These are phyloP conservation scores for Ceratorhiza oryzae-sativae DNA, from an alignment of 1,284 basidiomycete genomes.

Conservation along the genomic window DNA sequence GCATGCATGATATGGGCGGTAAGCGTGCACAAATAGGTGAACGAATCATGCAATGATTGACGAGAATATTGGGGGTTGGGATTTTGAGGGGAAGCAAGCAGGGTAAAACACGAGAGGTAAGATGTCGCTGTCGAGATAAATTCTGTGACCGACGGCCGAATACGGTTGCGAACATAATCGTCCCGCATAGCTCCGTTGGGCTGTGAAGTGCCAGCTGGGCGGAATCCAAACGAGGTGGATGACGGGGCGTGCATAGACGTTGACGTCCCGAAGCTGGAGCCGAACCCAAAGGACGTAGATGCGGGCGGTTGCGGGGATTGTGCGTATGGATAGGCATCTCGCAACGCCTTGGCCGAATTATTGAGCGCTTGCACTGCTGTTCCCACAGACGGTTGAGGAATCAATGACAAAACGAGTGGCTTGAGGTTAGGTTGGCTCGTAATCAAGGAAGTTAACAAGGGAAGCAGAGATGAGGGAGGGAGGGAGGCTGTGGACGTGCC, in stretches of 20 bases:
- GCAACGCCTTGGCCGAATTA: constrained; percentile 70
- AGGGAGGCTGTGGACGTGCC: constrained; percentile 43
- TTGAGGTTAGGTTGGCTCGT: constrained; percentile 71
- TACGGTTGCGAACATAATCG: constrained; percentile 72
- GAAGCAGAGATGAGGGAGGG: constrained; percentile 73
- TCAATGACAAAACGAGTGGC: constrained; percentile 69
- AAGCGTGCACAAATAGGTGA: constrained; percentile 69
- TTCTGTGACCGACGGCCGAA: constrained; percentile 75
- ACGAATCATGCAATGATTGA: constrained; percentile 61
- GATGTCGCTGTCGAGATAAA: constrained; percentile 76
- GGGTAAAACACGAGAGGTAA: constrained; percentile 77
- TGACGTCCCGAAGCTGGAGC: constrained; percentile 44
- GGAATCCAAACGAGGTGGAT: constrained; percentile 47
- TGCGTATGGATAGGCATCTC: constrained; percentile 82
- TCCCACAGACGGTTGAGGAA: constrained; percentile 78
- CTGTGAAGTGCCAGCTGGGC: constrained; percentile 43
- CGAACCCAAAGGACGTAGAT: constrained; percentile 45
- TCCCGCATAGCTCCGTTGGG: constrained; percentile 70
- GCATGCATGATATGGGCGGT: constrained; percentile 71
- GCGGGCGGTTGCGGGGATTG: constrained; percentile 54
- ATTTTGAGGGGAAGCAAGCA: constrained; percentile 48
- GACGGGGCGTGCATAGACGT: constrained; percentile 23
- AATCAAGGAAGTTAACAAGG: constrained; percentile 70
- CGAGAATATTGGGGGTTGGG: constrained; percentile 52
- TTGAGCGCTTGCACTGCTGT: constrained; percentile 72